These are phyloP conservation scores for Pleurotus citrinopileatus DNA, from an alignment of 768 basidiomycete genomes.

Conservation along the genomic window DNA sequence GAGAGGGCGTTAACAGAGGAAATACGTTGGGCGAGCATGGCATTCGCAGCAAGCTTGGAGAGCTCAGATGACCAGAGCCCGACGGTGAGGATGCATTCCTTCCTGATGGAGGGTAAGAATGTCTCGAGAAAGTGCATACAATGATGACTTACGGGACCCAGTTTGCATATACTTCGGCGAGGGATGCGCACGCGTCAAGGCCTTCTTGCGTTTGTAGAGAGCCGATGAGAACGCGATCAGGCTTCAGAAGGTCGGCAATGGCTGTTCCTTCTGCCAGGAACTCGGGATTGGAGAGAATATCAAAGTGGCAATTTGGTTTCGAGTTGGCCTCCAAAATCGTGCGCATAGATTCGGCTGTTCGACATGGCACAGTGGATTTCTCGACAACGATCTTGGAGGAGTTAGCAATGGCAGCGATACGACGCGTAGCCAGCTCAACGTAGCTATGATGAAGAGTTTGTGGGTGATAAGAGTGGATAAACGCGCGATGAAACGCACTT, in stretches of 20 bases:
- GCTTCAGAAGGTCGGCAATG: constrained; percentile 80
- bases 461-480: constrained; percentile 10
- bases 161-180: constrained; percentile 85
- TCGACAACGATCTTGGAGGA: constrained; percentile 98
- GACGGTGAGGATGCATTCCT: constrained; percentile 83
- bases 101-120: constrained; percentile 33
- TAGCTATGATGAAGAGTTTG: constrained; percentile 53
- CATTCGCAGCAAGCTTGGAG: constrained; percentile 97
- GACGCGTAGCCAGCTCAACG: constrained; percentile 94
- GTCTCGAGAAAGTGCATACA: background rate
- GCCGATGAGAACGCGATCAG: constrained; percentile 97
- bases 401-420: constrained; percentile 88
- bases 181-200: constrained; percentile 70
- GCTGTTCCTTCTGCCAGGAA: constrained; percentile 99
- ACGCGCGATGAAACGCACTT: constrained; percentile 59
- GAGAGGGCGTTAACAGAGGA: constrained; percentile 98
- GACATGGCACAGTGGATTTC: constrained; percentile 98
- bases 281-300: constrained; percentile 99
- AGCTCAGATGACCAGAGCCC: constrained; percentile 99
- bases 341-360: constrained; percentile 99
- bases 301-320: constrained; percentile 84
- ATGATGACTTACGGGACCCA: constrained; percentile 83
- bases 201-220: constrained; percentile 91
- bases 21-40: constrained; percentile 99
- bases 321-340: constrained; percentile 99